These are phyloP conservation scores for Lecanoromycetidae sp. DNA, from an alignment of 2,329 filamentous ascomycete genomes.

Conservation along the genomic window DNA sequence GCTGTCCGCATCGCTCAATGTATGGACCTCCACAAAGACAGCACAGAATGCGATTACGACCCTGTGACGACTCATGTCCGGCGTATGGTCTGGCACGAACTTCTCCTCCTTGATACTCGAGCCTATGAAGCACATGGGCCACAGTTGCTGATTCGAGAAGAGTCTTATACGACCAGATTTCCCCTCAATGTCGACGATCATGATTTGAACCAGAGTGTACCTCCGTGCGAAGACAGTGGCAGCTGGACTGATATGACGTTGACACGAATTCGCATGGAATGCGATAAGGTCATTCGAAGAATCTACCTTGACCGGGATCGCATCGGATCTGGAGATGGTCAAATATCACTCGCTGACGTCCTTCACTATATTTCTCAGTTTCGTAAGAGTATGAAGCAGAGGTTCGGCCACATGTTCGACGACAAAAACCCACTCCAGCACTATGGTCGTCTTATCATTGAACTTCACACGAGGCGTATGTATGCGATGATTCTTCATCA, in stretches of 20 bases:
- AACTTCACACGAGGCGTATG: constrained; percentile 49
- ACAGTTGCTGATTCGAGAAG: constrained; percentile 55
- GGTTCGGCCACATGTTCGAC: constrained; percentile 53
- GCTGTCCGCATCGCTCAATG: constrained; percentile 64
- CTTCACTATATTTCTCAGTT: constrained; percentile 60
- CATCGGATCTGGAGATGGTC: constrained; percentile 47
- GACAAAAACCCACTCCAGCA: constrained; percentile 49
- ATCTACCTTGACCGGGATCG: constrained; percentile 55
- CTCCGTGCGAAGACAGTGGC: constrained; percentile 35
- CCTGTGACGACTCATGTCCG: constrained; percentile 60
- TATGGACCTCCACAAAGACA: constrained; percentile 64
- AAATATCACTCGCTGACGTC: constrained; percentile 45
- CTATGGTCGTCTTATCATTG: constrained; percentile 52
- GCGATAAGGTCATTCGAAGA: constrained; percentile 58
- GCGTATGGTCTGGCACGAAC: constrained; percentile 62
- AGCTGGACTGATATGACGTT: constrained; percentile 58
- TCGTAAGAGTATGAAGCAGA: constrained; percentile 49
- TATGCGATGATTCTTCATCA: constrained; percentile 57
- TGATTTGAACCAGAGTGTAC: constrained; percentile 39
- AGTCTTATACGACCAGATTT: constrained; percentile 63
- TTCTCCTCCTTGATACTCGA: constrained; percentile 63
- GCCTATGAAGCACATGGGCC: constrained; percentile 66
- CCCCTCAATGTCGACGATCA: constrained; percentile 59
- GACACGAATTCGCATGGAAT: constrained; percentile 57
- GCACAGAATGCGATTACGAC: constrained; percentile 51